phyloP scores from a whole-genome alignment of 768 basidiomycete genomes.

The Suillus fuscotomentosus region DNA sequence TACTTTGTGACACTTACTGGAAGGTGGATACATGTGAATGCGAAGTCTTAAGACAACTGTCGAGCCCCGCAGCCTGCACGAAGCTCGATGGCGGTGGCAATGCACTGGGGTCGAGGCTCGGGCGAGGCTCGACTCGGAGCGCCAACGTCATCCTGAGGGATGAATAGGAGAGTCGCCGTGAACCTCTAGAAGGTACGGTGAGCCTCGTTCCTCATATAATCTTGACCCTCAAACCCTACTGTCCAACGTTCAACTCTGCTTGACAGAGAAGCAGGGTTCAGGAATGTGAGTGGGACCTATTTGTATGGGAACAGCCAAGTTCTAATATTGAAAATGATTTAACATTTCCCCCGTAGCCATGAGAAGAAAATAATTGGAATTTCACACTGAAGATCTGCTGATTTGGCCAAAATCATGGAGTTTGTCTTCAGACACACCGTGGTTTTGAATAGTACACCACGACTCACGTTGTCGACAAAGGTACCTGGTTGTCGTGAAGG shows the following conservation, averaged over 20 bases:
- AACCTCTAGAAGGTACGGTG: background rate
- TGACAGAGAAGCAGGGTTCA: slow-evolving; percentile 16
- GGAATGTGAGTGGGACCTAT: slow-evolving; percentile 4
- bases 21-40: slow-evolving; percentile 50
- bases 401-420: background rate
- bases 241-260: slow-evolving; percentile 20
- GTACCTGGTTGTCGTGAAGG: background rate
- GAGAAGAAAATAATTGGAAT: slow-evolving; percentile 10
- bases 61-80: slow-evolving; percentile 27
- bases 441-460: background rate
- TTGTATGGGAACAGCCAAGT: slow-evolving; percentile 1
- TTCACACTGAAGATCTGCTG: background rate
- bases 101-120: slow-evolving; percentile 13
- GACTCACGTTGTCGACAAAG: background rate
- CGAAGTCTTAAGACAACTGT: slow-evolving; percentile 14
- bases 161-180: background rate
- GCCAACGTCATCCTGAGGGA: slow-evolving; percentile 16
- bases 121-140: slow-evolving; percentile 14
- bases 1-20: slow-evolving; percentile 35
- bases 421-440: background rate
- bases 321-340: slow-evolving; percentile 3
- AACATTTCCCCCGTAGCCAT: slow-evolving; percentile 11
- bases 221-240: slow-evolving; percentile 16
- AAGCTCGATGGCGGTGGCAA: slow-evolving; percentile 32
- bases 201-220: slow-evolving; percentile 17